Evolutionary conservation across 306 rosid genomes (phyloP), one percentile per base, ranked within the genome.

Genomic region (Luffa acutangula): DNA sequence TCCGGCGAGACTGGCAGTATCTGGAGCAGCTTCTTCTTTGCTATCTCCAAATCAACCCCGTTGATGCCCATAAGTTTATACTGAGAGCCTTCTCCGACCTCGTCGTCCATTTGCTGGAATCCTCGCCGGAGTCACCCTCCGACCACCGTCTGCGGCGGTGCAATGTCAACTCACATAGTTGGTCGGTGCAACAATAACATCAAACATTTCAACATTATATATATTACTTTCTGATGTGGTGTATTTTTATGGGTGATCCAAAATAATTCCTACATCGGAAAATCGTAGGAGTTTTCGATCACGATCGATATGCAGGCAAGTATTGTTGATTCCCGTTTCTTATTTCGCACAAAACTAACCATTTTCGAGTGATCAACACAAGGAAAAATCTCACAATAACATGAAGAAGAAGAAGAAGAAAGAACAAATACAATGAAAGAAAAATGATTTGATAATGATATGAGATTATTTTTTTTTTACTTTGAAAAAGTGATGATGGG

Each of bases 61-160:
- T 79, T 36, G 85, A 92, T 36, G 83, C 93, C 6, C 98, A 95
- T 83, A 90, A 86, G 81, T 85, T 86, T 85, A 91, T 95, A 70
- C 76, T 91, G 72, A 91, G 83, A 7, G 98, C 98, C 78, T 95
- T 91, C 90, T 84, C 97, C 9, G 97, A 92, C 82, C 90, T 95
- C 18, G 78, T 92, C 52, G 65, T 87, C 2, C 56, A 82, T 20
- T 83, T 84, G 25, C 80, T 91, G 59, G 84, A 90, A 2, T 46
- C 13, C 6, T 84, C 86, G 0, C 75, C 86, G 1, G 3, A 75
- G 7, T 69, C 83, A 0, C 25, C 80, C 69, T 18, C 81, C 76
- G 37, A 64, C 60, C 79, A 34, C 64, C 53, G 25, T 17, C 3
- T 49, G 13, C 78, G 46, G 62, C 78, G 15, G 78, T 8, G 51